Base-by-base conservation (phyloP, 2,329 filamentous ascomycete species). In the Ceratocystis albifundus region DNA sequence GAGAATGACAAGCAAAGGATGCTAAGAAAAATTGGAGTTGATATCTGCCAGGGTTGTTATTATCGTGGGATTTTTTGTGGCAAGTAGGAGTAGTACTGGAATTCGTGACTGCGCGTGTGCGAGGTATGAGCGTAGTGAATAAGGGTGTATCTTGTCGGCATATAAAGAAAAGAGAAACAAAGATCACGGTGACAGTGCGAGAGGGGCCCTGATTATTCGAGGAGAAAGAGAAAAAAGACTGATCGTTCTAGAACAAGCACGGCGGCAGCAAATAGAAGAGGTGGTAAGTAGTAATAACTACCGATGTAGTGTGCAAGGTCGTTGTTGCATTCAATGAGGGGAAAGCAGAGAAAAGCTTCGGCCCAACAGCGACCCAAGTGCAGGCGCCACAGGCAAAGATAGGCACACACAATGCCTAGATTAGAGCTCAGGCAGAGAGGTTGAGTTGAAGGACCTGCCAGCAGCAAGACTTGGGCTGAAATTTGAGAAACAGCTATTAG, bases 281-380 rank as follows among this genome's bases (percentile, higher is more conserved):
- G 55, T 8, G 55, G 55, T 36, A 30, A 20, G 55, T 59, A 59
- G 30, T 59, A 59, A 32, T 59, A 59, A 36, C 55, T 59, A 59
- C 55, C 55, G 55, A 36, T 10, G 28, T 20, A n/a, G 55, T n/a
- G 25, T 59, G 55, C 55, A 59, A 28, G 15, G 32, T 17, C 15
- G 15, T 59, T 17, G 55, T 59, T 59, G 55, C 55, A 59, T 59
- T 59, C 55, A 59, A 36, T 59, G 55, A 59, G 55, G 55, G 55
- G 55, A 59, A 59, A 30, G 25, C 30, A 59, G 20, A n/a, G 32
- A 36, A 53, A 59, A 59, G 55, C 55, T 59, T 59, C 17, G 30
- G 55, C 55, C 55, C 28, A 59, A 59, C 55, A 59, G 12, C n/a
- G 55, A 36, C 17, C 55, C 55, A 36, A 59, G 55, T 59, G 55